Conservation (phyloP, 768 basidiomycete genomes). For the Megacollybia marginata region DNA sequence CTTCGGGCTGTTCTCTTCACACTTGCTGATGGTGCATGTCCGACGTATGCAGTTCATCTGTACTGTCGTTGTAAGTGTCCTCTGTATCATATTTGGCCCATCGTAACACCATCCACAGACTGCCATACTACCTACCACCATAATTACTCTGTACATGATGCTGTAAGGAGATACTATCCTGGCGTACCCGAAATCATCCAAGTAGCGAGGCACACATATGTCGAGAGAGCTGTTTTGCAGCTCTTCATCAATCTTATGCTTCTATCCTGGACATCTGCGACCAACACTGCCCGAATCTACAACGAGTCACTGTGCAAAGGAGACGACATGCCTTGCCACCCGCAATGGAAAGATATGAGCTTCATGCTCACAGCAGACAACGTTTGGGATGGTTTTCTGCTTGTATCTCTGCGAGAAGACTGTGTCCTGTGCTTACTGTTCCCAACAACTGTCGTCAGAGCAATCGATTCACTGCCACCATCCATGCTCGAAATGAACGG, state of each 20-base stretch:
- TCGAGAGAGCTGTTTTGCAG: neutral
- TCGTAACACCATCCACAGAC: neutral
- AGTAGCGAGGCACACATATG: neutral
- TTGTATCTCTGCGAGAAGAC: neutral
- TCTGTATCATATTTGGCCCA: no score
- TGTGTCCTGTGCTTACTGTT: neutral
- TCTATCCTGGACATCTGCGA: neutral
- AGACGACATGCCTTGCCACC: neutral
- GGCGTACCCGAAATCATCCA: neutral
- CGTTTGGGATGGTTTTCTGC: neutral
- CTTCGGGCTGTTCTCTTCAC: no score
- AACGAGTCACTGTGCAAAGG: neutral
- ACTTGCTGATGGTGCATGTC: no score
- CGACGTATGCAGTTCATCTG: no score
- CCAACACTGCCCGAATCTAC: neutral
- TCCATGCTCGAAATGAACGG: neutral
- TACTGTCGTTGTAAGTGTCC: no score
- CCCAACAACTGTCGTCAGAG: neutral
- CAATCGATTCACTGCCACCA: neutral
- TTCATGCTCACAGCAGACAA: neutral
- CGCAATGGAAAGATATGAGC: neutral
- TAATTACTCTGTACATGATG: neutral
- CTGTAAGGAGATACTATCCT: neutral
- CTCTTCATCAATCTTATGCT: no score
- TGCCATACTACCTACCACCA: neutral